Evolutionary conservation across 345 rosid species (phyloP).

Genomic region (Jatropha curcas): DNA sequence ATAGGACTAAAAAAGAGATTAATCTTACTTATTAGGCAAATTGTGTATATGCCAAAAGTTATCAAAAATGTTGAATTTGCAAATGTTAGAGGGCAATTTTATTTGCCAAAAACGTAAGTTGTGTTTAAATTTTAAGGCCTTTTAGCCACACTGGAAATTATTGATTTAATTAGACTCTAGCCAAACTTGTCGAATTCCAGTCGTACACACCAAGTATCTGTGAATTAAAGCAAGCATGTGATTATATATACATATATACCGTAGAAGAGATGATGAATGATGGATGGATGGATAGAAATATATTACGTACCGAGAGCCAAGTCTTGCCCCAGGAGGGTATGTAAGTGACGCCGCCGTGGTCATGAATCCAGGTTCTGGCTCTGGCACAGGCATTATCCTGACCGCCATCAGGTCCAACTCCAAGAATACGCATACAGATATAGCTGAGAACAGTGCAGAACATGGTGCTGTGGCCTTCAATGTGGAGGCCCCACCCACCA

Average conservation of each 20-base stretch:
- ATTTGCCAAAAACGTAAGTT: too few relatives aligned
- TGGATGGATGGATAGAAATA: too few relatives aligned
- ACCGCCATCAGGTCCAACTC: constrained; percentile 23
- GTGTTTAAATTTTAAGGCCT: neutral
- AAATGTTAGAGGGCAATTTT: too few relatives aligned
- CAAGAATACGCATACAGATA: constrained; percentile 25
- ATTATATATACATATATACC: too few relatives aligned
- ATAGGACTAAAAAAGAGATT: too few relatives aligned
- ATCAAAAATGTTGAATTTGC: too few relatives aligned
- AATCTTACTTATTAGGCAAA: too few relatives aligned
- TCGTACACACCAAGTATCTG: constrained; percentile 27
- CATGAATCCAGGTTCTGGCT: constrained; percentile 29
- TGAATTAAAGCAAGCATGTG: neutral
- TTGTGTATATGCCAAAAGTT: too few relatives aligned
- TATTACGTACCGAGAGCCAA: constrained; percentile 26
- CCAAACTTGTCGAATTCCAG: constrained; percentile 28
- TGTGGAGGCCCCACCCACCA: constrained; percentile 32
- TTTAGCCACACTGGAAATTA: constrained; percentile 20
- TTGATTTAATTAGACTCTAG: too few relatives aligned
- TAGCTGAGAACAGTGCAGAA: constrained; percentile 29
- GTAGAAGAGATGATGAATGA: too few relatives aligned
- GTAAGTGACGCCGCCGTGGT: constrained; percentile 25
- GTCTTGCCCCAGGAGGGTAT: constrained; percentile 35
- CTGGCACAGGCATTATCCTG: constrained; percentile 21
- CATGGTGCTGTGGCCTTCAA: constrained; percentile 32